A percentile compares a stretch with the other conserved stretches of the same genome.
Evolutionary conservation across 768 basidiomycete species (phyloP).

Genomic region (Kwoniella sp.): DNA sequence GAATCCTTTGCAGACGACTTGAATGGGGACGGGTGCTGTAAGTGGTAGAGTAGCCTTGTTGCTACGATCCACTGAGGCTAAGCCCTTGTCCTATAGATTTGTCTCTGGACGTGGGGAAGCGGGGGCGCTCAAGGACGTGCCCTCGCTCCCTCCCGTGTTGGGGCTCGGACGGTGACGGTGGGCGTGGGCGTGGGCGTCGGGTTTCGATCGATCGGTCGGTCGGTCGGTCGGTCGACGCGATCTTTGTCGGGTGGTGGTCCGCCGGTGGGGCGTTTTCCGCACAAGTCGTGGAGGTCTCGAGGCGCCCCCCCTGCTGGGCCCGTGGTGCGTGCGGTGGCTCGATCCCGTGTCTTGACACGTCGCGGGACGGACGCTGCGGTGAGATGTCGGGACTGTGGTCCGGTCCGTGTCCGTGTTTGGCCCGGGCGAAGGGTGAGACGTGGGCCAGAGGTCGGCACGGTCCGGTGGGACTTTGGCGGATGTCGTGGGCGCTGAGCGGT

Average conservation of each 20-base stretch:
- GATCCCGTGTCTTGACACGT: too few species aligned
- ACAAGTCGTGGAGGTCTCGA: too few species aligned
- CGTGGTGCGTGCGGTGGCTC: too few species aligned
- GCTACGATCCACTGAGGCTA: constrained; percentile 73
- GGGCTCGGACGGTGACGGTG: too few species aligned
- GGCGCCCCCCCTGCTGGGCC: too few species aligned
- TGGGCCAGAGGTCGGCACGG: too few species aligned
- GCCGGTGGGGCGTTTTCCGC: too few species aligned
- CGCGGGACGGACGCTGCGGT: background rate
- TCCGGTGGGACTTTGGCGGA: too few species aligned
- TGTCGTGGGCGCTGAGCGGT: too few species aligned
- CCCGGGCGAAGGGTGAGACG: background rate
- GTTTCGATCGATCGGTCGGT: background rate
- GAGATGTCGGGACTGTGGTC: background rate
- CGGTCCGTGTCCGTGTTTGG: background rate
- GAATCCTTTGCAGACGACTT: constrained; percentile 77
- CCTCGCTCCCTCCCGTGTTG: background rate
- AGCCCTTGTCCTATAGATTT: constrained; percentile 67
- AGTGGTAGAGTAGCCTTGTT: constrained; percentile 73
- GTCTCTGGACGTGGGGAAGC: constrained; percentile 50
- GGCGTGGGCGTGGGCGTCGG: background rate
- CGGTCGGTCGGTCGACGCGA: too few species aligned
- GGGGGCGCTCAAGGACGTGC: constrained; percentile 12
- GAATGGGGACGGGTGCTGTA: constrained; percentile 65
- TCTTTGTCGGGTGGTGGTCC: too few species aligned